Evolutionary conservation across 805 yeast species (phyloP).

Genomic region (Cephaloascus albidus): DNA sequence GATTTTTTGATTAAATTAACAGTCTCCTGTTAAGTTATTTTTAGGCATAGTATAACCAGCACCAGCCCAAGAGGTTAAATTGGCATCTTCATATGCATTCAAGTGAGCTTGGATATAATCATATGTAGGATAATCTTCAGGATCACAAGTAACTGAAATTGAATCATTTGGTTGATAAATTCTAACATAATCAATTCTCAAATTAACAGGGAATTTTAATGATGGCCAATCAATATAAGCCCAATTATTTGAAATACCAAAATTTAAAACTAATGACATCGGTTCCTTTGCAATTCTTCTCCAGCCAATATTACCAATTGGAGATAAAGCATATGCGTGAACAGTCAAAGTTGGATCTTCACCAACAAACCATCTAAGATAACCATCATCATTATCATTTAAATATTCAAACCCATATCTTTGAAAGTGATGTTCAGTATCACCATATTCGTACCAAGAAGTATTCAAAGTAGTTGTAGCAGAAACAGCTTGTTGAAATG

Average conservation of each 20-base stretch:
- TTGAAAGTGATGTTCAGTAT: conserved; percentile 24
- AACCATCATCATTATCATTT: conserved; percentile 26
- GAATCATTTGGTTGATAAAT: conserved; percentile 36
- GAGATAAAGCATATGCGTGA: conserved; percentile 31
- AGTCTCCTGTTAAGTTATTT: conserved; percentile 19
- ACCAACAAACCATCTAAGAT: conserved; percentile 37
- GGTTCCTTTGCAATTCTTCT: conserved; percentile 40
- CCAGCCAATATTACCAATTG: conserved; percentile 43
- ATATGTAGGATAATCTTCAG: conserved; percentile 33
- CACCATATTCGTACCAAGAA: conserved; percentile 35
- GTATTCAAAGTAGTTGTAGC: conserved; percentile 34
- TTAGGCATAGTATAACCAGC: conserved; percentile 36
- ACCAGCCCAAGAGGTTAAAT: conserved; percentile 30
- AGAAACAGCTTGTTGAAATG: conserved; percentile 40
- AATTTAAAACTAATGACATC: conserved; percentile 36
- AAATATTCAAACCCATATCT: conserved; percentile 33
- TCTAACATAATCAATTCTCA: conserved; percentile 37
- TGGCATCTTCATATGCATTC: conserved; percentile 32
- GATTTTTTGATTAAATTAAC: conserved; percentile 2
- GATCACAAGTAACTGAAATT: conserved; percentile 36
- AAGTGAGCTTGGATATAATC: conserved; percentile 32
- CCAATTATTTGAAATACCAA: conserved; percentile 43
- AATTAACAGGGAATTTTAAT: conserved; percentile 29
- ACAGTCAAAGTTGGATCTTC: conserved; percentile 36
- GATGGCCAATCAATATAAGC: conserved; percentile 40